Percentiles rank a stretch among this genome's conserved stretches.
Evolutionary conservation across 2,329 filamentous ascomycete species (phyloP).

Genomic region (Onygenales sp.): DNA sequence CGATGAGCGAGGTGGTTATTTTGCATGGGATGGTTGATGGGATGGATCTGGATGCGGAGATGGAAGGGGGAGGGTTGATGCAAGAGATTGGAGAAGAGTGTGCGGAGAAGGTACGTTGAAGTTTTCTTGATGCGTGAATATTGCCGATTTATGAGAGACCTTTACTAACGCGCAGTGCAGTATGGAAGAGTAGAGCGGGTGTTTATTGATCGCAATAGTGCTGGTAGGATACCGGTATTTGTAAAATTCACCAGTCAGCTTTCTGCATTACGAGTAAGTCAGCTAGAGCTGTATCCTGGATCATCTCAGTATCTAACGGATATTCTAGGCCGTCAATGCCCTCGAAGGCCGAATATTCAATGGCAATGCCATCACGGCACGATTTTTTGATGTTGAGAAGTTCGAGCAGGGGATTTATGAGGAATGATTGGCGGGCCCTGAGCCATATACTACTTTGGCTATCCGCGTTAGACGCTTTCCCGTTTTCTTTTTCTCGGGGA

Average conservation of each 20-base stretch:
- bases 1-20: constrained; percentile 74
- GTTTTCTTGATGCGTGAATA: not conserved
- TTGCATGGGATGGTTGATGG: constrained; percentile 77
- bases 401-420: constrained; percentile 62
- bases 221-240: constrained; percentile 59
- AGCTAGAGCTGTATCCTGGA: not conserved
- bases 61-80: constrained; percentile 59
- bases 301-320: constrained; percentile 5
- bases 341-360: constrained; percentile 82
- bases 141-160: constrained; percentile 3
- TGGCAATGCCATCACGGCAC: constrained; percentile 71
- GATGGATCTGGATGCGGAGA: constrained; percentile 70
- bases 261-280: constrained; percentile 69
- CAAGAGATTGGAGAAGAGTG: constrained; percentile 97
- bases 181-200: constrained; percentile 78
- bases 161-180: constrained; percentile 29
- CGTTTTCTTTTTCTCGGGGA: too few species aligned
- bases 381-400: constrained; percentile 71
- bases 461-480: too few species aligned
- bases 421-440: constrained; percentile 6
- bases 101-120: constrained; percentile 54
- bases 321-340: constrained; percentile 69
- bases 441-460: too few species aligned
- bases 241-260: constrained; percentile 85
- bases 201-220: constrained; percentile 56